Evolutionary conservation across 2,329 filamentous ascomycete species (phyloP).

Genomic region (Trichoderma breve): DNA sequence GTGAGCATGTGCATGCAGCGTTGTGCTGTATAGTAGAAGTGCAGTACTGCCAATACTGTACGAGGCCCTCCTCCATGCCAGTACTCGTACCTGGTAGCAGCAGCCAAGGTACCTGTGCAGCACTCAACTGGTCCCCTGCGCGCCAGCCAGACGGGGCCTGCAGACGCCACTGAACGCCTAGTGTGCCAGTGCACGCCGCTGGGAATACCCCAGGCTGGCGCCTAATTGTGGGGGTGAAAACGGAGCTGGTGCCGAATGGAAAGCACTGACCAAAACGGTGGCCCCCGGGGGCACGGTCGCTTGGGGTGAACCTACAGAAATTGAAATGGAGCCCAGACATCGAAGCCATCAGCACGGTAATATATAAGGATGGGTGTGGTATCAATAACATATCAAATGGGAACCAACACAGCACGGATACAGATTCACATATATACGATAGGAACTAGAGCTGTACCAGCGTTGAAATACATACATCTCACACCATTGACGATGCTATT

Average conservation of each 20-base stretch:
- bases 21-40: neutral
- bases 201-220: constrained; percentile 13
- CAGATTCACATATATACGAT: neutral
- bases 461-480: neutral
- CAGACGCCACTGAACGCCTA: constrained; percentile 5
- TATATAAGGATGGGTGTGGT: neutral
- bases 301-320: neutral
- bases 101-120: neutral
- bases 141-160: neutral
- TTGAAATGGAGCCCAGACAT: neutral
- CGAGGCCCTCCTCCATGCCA: neutral
- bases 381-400: neutral
- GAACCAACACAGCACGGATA: neutral
- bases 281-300: neutral
- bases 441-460: neutral
- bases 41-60: neutral
- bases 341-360: neutral
- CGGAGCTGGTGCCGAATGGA: neutral
- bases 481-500: neutral
- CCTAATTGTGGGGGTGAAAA: constrained; percentile 12
- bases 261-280: neutral
- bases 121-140: neutral
- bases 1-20: neutral
- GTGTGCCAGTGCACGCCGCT: constrained; percentile 5
- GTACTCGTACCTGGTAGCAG: neutral